A percentile compares a stretch with the other conserved stretches of the same genome.
Conservation (phyloP, 805 yeast species). For the Candida tibetensis region DNA sequence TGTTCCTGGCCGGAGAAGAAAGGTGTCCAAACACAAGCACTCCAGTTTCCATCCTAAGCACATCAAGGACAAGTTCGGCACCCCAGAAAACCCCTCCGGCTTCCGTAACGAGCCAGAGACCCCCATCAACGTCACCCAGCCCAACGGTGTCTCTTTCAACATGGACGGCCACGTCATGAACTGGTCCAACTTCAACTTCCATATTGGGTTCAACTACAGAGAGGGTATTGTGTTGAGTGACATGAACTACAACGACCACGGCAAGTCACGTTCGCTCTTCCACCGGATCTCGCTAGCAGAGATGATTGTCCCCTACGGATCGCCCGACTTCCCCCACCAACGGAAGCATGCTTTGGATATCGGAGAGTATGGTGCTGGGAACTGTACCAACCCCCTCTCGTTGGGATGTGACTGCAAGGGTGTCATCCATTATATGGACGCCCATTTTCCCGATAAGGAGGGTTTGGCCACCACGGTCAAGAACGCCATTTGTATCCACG, state of each 20-base stretch:
- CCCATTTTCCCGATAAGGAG: conserved; percentile 63
- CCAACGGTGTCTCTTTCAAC: conserved; percentile 77
- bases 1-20: conserved; percentile 72
- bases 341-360: conserved; percentile 84
- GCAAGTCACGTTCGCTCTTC: conserved; percentile 68
- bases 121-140: conserved; percentile 72
- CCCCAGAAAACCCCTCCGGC: conserved; percentile 41
- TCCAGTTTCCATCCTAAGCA: conserved; percentile 69
- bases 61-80: conserved; percentile 57
- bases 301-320: conserved; percentile 85
- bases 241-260: conserved; percentile 72
- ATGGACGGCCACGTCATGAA: conserved; percentile 66
- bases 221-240: conserved; percentile 81
- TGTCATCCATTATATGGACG: conserved; percentile 78
- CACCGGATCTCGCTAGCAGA: conserved; percentile 76
- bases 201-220: conserved; percentile 81
- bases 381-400: conserved; percentile 74
- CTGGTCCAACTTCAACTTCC: conserved; percentile 78
- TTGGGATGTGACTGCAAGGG: conserved; percentile 87
- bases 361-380: conserved; percentile 87
- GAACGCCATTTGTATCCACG: conserved; percentile 81
- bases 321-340: conserved; percentile 77
- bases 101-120: conserved; percentile 56
- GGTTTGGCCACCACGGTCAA: conserved; percentile 71
- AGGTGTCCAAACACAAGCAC: conserved; percentile 64